Base-by-base conservation (phyloP, 1,139 yeast species). In the Blastobotrys arbuscula region DNA sequence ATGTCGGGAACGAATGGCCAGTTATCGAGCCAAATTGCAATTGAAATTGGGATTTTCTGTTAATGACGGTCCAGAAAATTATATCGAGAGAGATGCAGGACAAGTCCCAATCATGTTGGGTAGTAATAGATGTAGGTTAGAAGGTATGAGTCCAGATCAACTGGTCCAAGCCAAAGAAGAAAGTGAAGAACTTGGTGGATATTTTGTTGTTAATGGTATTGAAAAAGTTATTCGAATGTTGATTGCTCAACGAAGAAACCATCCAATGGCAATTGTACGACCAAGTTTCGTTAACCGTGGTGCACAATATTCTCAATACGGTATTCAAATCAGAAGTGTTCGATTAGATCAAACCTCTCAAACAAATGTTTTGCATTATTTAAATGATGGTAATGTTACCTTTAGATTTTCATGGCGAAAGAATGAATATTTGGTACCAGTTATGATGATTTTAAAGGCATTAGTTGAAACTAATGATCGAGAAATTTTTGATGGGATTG, bases 321-420 rank as follows among this genome's bases (percentile, higher is more conserved):
- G 98, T 81, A 80, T 92, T 52, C 97, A 90, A 72, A 85, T 92
- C 54, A 80, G 99, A 70, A 80, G 85, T 56, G 97, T 89, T 5
- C 81, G 98, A 65, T 95, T 95, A 3, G 99, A 94, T 68, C 97
- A 92, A 71, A 86, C 96, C 12, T 89, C 98, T 15, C 97, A 90
- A 70, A 89, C 98, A 3, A 92, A 92, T 63, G 97, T 92, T 8
- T 75, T 92, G 65, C 99, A 94, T 69, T 92, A 94, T 66, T 78
- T 94, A 64, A 86, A 79, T 60, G 97, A 94, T 63, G 99, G 98
- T 69, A 92, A 86, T 62, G 96, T 90, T 48, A 90, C 97, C 1
- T 88, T 92, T 73, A 77, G 98, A 66, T 92, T 92, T 67, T 86
- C 97, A 10, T 92, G 97, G 97, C 82, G 89, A 63, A 92, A 94